Evolutionary conservation across 2,329 filamentous ascomycete species (phyloP), one percentile per base, ranked within the genome.

Genomic region (Pseudogymnoascus sp.): DNA sequence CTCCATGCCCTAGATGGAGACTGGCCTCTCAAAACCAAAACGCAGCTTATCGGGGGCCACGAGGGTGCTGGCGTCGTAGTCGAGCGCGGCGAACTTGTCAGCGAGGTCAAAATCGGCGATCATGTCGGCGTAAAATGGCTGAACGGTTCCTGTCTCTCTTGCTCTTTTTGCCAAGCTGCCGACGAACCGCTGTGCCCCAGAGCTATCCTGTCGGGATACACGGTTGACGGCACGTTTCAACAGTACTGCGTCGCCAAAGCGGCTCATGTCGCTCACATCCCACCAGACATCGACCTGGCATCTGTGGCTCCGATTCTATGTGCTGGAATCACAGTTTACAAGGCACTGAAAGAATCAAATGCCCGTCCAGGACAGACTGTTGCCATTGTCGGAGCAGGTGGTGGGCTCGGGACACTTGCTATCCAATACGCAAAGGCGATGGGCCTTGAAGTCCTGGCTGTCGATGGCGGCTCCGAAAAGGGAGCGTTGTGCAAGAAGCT

Each of bases 51-150:
- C 64, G 93, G 93, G 73, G 91, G 91, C 59, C 87, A 87, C 76
- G 84, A 87, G 73, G 85, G 92, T 71, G 91, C 91, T 29, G 92
- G 93, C 74, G 77, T 93, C 61, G 89, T 96, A 38, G 92, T 97
- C 35, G 86, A 89, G 61, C 83, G 83, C 67, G 93, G 93, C 70
- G 80, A 88, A 16, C 83, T 96, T 35, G 91, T 95, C 67, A 78
- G 82, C 2, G 90, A 95, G 70, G 78, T 96, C 66, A 79, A 91
- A 74, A 81, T 96, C 70, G 93, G 93, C 70, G 91, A 96, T 72
- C 80, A 91, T 71, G 93, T 86, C 66, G 93, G 93, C 74, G 84
- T 97, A 76, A 96, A 90, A 81, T 97, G 92, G 92, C 81, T 97
- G 72, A 95, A 96, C 77, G 90, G 91, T 67, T 88, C 89, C 56